A percentile compares a stretch with the other conserved stretches of the same genome.
phyloP scores from a whole-genome alignment of 139 green algal species.

The Diplosphaera chodatii region DNA sequence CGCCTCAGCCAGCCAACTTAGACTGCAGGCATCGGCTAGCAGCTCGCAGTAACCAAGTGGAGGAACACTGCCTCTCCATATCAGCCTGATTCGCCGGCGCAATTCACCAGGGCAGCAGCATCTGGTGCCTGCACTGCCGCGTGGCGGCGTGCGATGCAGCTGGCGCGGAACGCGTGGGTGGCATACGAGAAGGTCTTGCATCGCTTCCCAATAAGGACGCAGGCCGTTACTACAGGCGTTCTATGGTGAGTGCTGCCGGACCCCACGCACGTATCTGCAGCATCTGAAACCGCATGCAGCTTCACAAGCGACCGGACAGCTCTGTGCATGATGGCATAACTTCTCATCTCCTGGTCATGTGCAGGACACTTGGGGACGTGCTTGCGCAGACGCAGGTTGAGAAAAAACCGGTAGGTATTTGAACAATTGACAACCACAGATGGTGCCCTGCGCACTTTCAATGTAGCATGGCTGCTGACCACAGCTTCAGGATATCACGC shows the following conservation, averaged over 20 bases:
- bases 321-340: not conserved
- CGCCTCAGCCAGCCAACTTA: no score
- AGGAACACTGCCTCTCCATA: no score
- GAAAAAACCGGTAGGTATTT: not conserved
- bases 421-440: not conserved
- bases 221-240: constrained; percentile 13
- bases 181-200: constrained; percentile 3
- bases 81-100: no score
- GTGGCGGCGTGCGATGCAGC: not conserved
- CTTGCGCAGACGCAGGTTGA: constrained; percentile 18
- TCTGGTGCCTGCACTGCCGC: not conserved
- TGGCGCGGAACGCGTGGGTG: not conserved
- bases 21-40: no score
- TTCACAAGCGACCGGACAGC: not conserved
- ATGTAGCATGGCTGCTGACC: no score
- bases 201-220: constrained; percentile 8
- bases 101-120: no score
- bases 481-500: no score
- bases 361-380: constrained; percentile 22
- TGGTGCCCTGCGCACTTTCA: no score
- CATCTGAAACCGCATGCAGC: no score
- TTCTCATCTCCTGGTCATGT: not conserved
- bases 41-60: no score
- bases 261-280: not conserved
- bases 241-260: constrained; percentile 8